These are phyloP conservation scores for Cerioporus squamosus DNA, from an alignment of 1,284 basidiomycete genomes.

Conservation along the genomic window DNA sequence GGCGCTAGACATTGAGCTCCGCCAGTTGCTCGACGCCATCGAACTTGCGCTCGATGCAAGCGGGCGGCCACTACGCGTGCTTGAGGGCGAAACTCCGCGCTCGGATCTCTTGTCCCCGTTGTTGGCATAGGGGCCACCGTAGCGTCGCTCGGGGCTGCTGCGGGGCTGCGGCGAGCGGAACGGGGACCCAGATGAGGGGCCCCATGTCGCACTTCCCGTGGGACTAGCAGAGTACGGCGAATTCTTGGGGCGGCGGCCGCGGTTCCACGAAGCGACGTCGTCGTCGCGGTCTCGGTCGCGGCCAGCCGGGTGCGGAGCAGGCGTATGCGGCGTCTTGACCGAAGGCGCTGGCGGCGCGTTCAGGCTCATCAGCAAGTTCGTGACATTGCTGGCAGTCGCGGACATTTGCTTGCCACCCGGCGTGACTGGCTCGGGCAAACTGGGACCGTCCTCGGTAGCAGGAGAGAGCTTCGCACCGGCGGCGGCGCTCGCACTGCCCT, in stretches of 20 bases:
- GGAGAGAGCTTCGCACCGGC: conserved; percentile 35
- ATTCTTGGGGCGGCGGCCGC: conserved; percentile 26
- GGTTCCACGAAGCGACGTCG: conserved; percentile 34
- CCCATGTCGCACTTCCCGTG: conserved; percentile 38
- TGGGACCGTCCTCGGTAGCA: conserved; percentile 47
- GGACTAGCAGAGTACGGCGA: conserved; percentile 25
- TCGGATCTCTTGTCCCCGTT: conserved; percentile 25
- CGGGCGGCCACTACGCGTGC: conserved; percentile 55
- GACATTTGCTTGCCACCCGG: conserved; percentile 45
- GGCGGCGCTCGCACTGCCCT: conserved; percentile 42
- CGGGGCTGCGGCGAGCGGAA: conserved; percentile 16
- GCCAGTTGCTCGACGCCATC: conserved; percentile 70
- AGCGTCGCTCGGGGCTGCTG: conserved; percentile 24
- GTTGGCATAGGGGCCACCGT: conserved; percentile 19
- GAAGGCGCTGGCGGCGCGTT: conserved; percentile 44
- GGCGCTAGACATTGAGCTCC: conserved; percentile 72
- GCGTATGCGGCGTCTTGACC: conserved; percentile 25
- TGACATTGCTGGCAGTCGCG: conserved; percentile 69
- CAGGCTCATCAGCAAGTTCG: conserved; percentile 70
- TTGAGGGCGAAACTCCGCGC: conserved; percentile 58
- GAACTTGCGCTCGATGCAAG: conserved; percentile 61
- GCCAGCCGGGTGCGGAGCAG: conserved; percentile 5
- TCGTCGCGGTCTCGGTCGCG: conserved; percentile 12
- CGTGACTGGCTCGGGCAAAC: conserved; percentile 11
- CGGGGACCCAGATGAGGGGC: conserved; percentile 24